Base-by-base conservation (phyloP, 495 filamentous ascomycete species). In the Astrocystis sublimbata region DNA sequence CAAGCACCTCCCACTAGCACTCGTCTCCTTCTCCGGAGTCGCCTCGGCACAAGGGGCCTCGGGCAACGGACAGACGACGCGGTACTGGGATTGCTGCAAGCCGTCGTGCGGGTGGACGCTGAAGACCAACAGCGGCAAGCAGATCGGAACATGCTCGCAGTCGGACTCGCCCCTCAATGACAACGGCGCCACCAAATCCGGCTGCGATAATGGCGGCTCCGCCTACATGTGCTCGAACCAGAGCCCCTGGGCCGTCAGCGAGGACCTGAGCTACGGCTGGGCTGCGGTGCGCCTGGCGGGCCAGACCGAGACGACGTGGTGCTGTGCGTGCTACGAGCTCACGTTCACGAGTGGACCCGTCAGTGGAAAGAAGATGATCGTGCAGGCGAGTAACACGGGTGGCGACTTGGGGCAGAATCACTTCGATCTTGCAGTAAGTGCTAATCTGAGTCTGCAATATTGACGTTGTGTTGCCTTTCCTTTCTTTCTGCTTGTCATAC, bases 41-140 rank as follows among this genome's bases (percentile, higher is more conserved):
- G 42, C 57, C 17, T 42, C 68, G 51, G 58, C 35, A 17, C 68
- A 66, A 54, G 68, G 69, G 15, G 67, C 62, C 15, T 75, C 75
- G 7, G 78, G 77, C 40, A 71, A 63, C 30, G 85, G 84, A 45
- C 79, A 71, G 51, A 87, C 86, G 17, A 88, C 85, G 28, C 80
- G 86, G 35, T 88, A 89, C 77, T 89, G 86, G 86, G 86, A 89
- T 73, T 88, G 86, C 78, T 89, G 86, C 79, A 88, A 89, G 71
- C 80, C 85, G 52, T 83, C 79, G 50, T 90, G 87, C 76, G 82
- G 79, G 17, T 90, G 86, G 86, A 70, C 77, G 31, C 75, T 73
- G 50, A 89, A 88, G 73, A 78, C 79, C 47, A 73, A 78, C 55
- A 71, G 68, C 66, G 68, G 68, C 4, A 66, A 71, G 61, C 71